Conservation (phyloP, 805 yeast genomes). For the Nakazawaea molendinolei region DNA sequence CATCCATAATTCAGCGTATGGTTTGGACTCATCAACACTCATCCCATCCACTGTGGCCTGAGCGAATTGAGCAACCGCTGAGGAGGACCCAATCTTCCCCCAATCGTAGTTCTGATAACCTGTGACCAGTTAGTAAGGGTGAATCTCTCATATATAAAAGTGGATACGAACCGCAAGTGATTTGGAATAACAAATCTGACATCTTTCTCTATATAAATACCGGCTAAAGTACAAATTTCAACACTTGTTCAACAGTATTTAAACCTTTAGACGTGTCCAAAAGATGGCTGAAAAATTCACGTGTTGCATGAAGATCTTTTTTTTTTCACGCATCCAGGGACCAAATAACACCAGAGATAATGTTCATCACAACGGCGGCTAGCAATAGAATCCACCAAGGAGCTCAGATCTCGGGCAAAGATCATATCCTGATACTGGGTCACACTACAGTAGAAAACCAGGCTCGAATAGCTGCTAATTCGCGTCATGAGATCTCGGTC, state of each 20-base stretch:
- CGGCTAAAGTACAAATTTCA: no score
- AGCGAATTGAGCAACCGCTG: conserved; percentile 89
- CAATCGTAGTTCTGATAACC: conserved; percentile 33
- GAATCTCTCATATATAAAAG: background rate
- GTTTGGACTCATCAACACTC: conserved; percentile 61
- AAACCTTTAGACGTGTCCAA: no score
- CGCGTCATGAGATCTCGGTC: conserved; percentile 23
- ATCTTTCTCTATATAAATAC: no score
- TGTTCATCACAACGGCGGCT: no score
- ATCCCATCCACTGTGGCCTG: conserved; percentile 58
- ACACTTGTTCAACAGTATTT: no score
- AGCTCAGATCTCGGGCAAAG: conserved; percentile 37
- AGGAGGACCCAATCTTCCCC: conserved; percentile 70
- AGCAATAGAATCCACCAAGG: conserved; percentile 43
- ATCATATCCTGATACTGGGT: conserved; percentile 38
- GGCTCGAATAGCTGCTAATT: conserved; percentile 33
- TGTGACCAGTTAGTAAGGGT: conserved; percentile 1
- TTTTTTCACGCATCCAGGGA: no score
- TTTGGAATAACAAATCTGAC: conserved; percentile 24
- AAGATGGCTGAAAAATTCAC: no score
- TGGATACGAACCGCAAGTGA: conserved; percentile 24
- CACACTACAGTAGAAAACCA: conserved; percentile 34
- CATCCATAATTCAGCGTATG: conserved; percentile 99
- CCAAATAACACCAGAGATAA: no score
- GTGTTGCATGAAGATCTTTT: no score